Conservation (phyloP, 768 basidiomycete species). For the Agaricus blazei region DNA sequence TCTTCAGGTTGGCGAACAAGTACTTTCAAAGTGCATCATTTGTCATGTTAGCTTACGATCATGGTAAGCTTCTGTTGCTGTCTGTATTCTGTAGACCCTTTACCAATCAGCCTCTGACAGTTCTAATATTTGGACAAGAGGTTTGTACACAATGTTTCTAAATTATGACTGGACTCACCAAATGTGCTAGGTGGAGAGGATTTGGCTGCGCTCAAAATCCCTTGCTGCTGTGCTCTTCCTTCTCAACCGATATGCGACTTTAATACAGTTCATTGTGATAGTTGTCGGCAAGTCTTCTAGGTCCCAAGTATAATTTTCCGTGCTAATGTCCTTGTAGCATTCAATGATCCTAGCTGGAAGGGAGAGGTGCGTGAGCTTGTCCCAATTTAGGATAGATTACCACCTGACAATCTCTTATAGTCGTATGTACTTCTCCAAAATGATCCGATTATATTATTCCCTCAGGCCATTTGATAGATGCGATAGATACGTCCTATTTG, state of each 20-base stretch:
- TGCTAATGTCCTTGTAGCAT: conserved; percentile 12
- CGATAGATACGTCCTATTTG: conserved; percentile 21
- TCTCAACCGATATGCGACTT: conserved; percentile 24
- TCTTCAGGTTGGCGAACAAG: conserved; percentile 11
- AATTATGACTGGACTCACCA: too few species aligned
- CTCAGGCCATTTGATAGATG: conserved; percentile 12
- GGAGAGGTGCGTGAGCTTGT: conserved; percentile 11
- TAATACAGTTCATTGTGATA: conserved; percentile 21
- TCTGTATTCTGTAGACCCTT: not conserved
- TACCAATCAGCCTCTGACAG: not conserved
- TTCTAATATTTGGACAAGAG: conserved; percentile 12
- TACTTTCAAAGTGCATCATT: conserved; percentile 18
- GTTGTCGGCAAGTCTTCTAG: conserved; percentile 14
- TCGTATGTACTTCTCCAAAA: not conserved
- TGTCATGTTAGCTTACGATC: conserved; percentile 17
- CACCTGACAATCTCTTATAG: not conserved
- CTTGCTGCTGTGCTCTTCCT: conserved; percentile 24
- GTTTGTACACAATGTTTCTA: not conserved
- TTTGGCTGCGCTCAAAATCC: conserved; percentile 22
- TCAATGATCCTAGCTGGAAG: conserved; percentile 19
- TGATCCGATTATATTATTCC: not conserved
- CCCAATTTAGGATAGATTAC: too few species aligned
- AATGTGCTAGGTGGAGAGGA: conserved; percentile 16
- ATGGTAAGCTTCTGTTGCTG: conserved; percentile 9
- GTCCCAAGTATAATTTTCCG: too few species aligned